A percentile compares a stretch with the other conserved stretches of the same genome.
phyloP scores from a whole-genome alignment of 108 stramenopile species.

The Parietichytrium sp. region DNA sequence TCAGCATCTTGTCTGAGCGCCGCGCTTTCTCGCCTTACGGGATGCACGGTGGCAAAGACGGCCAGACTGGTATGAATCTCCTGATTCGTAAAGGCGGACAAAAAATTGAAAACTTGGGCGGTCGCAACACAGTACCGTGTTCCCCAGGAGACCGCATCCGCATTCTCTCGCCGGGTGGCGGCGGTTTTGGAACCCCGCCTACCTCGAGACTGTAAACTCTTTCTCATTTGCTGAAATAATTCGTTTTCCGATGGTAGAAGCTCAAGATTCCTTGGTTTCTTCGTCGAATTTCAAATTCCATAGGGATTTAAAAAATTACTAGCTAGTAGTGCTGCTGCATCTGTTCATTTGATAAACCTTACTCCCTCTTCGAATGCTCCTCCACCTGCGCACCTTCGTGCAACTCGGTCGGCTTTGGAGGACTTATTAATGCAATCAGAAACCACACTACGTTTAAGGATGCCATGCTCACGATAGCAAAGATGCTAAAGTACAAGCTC shows the following conservation, averaged over 20 bases:
- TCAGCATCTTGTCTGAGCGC: conserved; percentile 92
- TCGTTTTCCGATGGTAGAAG: no score
- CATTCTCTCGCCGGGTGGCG: conserved; percentile 85
- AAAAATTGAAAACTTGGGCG: not conserved
- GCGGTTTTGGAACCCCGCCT: conserved; percentile 74
- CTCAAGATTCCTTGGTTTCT: no score
- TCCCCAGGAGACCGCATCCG: conserved; percentile 53
- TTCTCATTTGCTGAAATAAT: no score
- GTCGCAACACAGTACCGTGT: not conserved
- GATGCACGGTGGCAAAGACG: conserved; percentile 82
- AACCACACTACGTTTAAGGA: not conserved
- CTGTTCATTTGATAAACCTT: no score
- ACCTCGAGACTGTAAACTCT: no score
- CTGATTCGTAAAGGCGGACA: conserved; percentile 49
- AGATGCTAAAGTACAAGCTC: conserved; percentile 1
- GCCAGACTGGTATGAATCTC: conserved; percentile 78
- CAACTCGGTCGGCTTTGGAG: not conserved
- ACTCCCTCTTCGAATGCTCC: not conserved
- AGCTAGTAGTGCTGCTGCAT: no score
- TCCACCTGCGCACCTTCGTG: not conserved
- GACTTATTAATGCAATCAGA: not conserved
- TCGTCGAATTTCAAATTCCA: no score
- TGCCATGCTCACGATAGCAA: conserved; percentile 25
- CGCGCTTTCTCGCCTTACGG: conserved; percentile 88
- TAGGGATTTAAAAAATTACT: no score